phyloP scores from a whole-genome alignment of 2,329 filamentous ascomycete genomes.

The Helminthosporium solani region DNA sequence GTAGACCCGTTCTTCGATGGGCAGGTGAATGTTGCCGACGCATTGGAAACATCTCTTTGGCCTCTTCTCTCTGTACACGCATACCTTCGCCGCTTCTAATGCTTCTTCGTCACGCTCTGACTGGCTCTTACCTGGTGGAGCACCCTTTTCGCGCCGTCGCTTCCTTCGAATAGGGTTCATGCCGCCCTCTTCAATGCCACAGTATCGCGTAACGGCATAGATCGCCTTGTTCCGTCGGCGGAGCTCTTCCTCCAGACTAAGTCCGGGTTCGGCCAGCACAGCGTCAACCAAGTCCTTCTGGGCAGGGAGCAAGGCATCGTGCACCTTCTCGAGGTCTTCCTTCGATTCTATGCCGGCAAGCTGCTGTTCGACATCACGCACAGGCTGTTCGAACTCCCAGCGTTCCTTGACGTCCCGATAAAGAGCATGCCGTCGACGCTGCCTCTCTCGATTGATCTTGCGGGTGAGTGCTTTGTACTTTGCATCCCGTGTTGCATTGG shows the following conservation, averaged over 20 bases:
- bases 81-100: conserved; percentile 16
- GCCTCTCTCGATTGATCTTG: conserved; percentile 14
- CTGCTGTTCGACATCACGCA: conserved; percentile 18
- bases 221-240: conserved; percentile 7
- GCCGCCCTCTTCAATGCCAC: conserved; percentile 11
- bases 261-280: conserved; percentile 4
- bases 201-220: conserved; percentile 12
- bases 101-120: conserved; percentile 8
- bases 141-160: conserved; percentile 6
- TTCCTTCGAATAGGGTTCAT: conserved; percentile 8
- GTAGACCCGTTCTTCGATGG: conserved; percentile 7
- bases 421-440: conserved; percentile 9
- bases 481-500: conserved; percentile 13
- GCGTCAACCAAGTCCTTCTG: conserved; percentile 8
- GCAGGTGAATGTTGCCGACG: conserved; percentile 13
- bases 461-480: conserved; percentile 16
- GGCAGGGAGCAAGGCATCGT: conserved; percentile 7
- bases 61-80: conserved; percentile 15
- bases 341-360: conserved; percentile 11
- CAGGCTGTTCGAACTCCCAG: conserved; percentile 10
- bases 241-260: conserved; percentile 8
- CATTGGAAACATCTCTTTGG: conserved; percentile 18
- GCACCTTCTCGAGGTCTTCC: conserved; percentile 5
- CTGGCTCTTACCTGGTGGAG: too few relatives aligned
- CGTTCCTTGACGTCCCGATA: conserved; percentile 8